These are phyloP conservation scores for Biscogniauxia sp. DNA, from an alignment of 2,329 filamentous ascomycete species.

Conservation along the genomic window DNA sequence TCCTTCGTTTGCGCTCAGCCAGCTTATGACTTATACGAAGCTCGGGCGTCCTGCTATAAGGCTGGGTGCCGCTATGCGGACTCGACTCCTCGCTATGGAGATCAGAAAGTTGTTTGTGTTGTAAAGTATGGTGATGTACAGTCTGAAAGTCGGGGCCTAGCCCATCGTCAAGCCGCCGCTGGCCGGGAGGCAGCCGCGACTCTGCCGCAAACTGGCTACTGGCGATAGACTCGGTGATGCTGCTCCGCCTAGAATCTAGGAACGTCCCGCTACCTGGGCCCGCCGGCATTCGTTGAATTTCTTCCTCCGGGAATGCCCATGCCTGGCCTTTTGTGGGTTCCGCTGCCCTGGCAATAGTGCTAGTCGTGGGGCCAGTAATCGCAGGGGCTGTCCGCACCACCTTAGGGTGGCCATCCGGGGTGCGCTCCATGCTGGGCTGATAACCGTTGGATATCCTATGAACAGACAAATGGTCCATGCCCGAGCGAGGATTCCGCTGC, in stretches of 20 bases:
- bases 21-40: constrained; percentile 81
- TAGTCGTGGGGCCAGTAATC: constrained; percentile 68
- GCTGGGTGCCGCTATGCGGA: constrained; percentile 57
- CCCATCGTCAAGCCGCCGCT: constrained; percentile 67
- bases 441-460: constrained; percentile 65
- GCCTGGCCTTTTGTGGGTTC: constrained; percentile 80
- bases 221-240: constrained; percentile 72
- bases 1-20: constrained; percentile 77
- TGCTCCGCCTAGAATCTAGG: constrained; percentile 69
- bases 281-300: constrained; percentile 52
- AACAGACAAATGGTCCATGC: constrained; percentile 50
- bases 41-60: constrained; percentile 80
- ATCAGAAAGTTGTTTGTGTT: constrained; percentile 69
- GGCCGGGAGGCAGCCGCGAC: constrained; percentile 68
- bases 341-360: constrained; percentile 66
- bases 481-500: constrained; percentile 58
- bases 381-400: constrained; percentile 67
- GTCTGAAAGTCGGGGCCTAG: constrained; percentile 52
- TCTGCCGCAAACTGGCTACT: constrained; percentile 78
- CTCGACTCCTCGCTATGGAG: constrained; percentile 60
- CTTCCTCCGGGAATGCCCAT: constrained; percentile 79
- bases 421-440: constrained; percentile 58
- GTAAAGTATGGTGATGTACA: constrained; percentile 72
- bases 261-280: constrained; percentile 49
- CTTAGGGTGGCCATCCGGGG: constrained; percentile 50